These are phyloP conservation scores for Dothiorella sarmentorum DNA, from an alignment of 2,329 filamentous ascomycete species.

Conservation along the genomic window DNA sequence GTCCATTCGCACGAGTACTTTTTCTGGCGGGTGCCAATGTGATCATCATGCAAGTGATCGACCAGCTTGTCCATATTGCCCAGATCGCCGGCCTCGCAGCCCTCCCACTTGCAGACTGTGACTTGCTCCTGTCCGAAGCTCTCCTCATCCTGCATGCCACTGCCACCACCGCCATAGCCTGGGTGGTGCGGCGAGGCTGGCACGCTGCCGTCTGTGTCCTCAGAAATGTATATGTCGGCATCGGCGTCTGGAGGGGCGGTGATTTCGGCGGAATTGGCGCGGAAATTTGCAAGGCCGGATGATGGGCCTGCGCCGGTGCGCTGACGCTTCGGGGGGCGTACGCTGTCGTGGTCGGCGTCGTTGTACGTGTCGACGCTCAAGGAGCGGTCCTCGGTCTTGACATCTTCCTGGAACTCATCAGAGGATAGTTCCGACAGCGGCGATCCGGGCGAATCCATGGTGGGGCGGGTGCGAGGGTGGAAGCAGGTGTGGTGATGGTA, in stretches of 20 bases:
- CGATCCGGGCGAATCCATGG: conserved; percentile 56
- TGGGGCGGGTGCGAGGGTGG: not conserved
- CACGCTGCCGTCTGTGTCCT: conserved; percentile 79
- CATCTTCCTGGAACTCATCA: conserved; percentile 60
- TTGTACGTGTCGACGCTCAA: conserved; percentile 43
- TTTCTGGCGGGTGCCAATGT: conserved; percentile 90
- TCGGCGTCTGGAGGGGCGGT: conserved; percentile 23
- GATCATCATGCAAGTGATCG: conserved; percentile 69
- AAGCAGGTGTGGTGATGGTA: conserved; percentile 9
- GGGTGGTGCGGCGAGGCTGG: conserved; percentile 52
- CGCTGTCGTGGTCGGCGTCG: conserved; percentile 30
- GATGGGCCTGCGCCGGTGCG: conserved; percentile 29
- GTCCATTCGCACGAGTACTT: conserved; percentile 99
- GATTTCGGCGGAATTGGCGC: conserved; percentile 25
- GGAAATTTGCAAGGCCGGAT: conserved; percentile 20
- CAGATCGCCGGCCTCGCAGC: conserved; percentile 47
- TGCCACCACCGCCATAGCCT: conserved; percentile 41
- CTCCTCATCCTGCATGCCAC: conserved; percentile 21
- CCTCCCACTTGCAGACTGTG: conserved; percentile 50
- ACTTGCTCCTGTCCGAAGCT: conserved; percentile 39
- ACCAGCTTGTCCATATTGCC: conserved; percentile 52
- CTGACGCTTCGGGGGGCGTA: conserved; percentile 36
- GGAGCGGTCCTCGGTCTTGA: conserved; percentile 45
- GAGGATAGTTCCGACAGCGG: conserved; percentile 63
- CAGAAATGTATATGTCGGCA: conserved; percentile 70